Conservation (phyloP, 179 eudicot species). For the Carnegiea gigantea region DNA sequence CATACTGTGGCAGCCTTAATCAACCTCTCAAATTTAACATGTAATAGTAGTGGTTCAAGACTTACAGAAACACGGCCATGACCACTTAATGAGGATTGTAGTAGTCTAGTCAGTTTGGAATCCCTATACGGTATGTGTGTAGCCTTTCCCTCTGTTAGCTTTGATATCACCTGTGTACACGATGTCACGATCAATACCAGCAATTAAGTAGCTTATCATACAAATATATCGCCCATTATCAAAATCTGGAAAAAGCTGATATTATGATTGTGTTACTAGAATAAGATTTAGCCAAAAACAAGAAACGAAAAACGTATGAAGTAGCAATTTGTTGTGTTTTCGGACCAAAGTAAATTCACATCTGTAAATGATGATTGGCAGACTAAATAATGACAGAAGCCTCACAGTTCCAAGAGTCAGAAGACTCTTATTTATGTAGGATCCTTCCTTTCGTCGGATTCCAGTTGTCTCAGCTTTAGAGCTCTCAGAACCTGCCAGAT, state of each 20-base stretch:
- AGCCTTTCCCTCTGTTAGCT: constrained; percentile 88
- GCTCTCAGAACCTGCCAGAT: constrained; percentile 99
- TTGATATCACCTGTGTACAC: constrained; percentile 77
- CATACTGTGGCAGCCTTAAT: background rate
- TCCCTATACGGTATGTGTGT: constrained; percentile 93
- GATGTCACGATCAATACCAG: background rate
- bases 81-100: constrained; percentile 97
- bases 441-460: constrained; percentile 90
- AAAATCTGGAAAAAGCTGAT: background rate
- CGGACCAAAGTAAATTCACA: background rate
- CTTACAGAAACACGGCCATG: constrained; percentile 99
- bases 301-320: background rate
- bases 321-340: background rate
- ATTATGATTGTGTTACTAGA: background rate
- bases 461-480: constrained; percentile 96
- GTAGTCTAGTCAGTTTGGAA: constrained; percentile 97
- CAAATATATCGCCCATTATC: background rate
- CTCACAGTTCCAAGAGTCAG: constrained; percentile 99
- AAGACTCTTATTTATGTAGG: constrained; percentile 94
- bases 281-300: background rate
- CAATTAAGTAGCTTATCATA: background rate
- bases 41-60: background rate
- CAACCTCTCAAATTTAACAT: background rate
- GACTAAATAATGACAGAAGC: constrained; percentile 25
- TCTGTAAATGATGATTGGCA: constrained; percentile 1